These are phyloP conservation scores for Penicillium sp. DNA, from an alignment of 2,329 filamentous ascomycete species.

Conservation along the genomic window DNA sequence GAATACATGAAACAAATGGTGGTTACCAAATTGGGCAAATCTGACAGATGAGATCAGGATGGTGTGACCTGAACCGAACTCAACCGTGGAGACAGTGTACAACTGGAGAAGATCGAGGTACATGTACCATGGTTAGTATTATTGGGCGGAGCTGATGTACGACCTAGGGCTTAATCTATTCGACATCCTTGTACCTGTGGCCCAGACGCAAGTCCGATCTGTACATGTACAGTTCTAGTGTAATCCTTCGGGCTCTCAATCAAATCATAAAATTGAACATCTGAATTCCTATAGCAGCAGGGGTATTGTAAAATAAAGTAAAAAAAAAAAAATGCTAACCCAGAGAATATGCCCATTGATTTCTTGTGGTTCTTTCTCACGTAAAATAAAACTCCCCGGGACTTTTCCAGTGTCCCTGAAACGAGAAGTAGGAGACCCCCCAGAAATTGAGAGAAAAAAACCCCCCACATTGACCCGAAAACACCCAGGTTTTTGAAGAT, in stretches of 20 bases:
- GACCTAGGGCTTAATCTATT: background rate
- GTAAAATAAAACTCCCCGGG: background rate
- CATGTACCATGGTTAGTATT: background rate
- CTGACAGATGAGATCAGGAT: background rate
- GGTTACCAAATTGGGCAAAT: background rate
- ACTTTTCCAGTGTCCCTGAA: background rate
- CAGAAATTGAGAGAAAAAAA: background rate
- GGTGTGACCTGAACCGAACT: background rate
- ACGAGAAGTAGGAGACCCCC: background rate
- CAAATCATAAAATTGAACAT: background rate
- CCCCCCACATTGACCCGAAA: conserved; percentile 7
- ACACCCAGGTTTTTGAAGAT: conserved; percentile 15
- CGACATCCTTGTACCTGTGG: background rate
- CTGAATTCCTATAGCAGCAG: background rate
- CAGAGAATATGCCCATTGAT: background rate
- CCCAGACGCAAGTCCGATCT: background rate
- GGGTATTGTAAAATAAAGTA: conserved; percentile 2
- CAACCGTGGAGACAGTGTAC: background rate
- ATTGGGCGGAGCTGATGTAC: conserved; percentile 4
- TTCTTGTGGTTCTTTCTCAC: background rate
- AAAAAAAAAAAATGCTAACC: background rate
- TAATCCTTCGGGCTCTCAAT: background rate
- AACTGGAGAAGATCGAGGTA: background rate
- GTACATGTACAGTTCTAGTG: background rate
- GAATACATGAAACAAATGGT: background rate